A percentile compares a stretch with the other conserved stretches of the same genome.
Evolutionary conservation across 495 filamentous ascomycete species (phyloP).

Genomic region (Apodospora peruviana): DNA sequence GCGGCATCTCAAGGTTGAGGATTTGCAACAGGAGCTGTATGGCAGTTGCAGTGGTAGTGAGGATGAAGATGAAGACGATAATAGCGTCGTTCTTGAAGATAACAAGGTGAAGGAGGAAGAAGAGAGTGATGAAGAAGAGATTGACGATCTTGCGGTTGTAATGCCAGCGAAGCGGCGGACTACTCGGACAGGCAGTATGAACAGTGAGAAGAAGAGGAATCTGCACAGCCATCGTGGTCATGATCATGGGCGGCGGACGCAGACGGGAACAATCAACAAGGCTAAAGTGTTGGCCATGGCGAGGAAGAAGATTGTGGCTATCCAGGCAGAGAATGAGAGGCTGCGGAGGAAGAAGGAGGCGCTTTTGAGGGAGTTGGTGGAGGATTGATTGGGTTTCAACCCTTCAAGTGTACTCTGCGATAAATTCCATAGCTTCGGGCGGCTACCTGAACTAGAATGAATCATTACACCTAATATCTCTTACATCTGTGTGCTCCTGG

Average conservation of each 20-base stretch:
- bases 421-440: too few relatives aligned
- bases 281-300: conserved; percentile 19
- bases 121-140: background rate
- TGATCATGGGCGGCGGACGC: background rate
- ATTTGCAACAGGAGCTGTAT: background rate
- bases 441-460: too few relatives aligned
- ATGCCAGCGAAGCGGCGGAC: background rate
- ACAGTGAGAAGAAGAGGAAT: too few relatives aligned
- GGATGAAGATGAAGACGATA: background rate
- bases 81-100: background rate
- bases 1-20: background rate
- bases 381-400: too few relatives aligned
- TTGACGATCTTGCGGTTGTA: background rate
- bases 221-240: too few relatives aligned
- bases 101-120: background rate
- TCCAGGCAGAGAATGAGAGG: conserved; percentile 9
- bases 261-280: conserved; percentile 13
- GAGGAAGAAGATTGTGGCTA: conserved; percentile 7
- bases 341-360: background rate
- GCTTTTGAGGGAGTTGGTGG: background rate
- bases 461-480: background rate
- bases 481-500: background rate
- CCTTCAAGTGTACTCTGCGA: too few relatives aligned
- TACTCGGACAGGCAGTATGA: background rate
- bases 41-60: background rate